Evolutionary conservation across 768 basidiomycete genomes (phyloP).

Genomic region (Kwoniella mangroviensis): DNA sequence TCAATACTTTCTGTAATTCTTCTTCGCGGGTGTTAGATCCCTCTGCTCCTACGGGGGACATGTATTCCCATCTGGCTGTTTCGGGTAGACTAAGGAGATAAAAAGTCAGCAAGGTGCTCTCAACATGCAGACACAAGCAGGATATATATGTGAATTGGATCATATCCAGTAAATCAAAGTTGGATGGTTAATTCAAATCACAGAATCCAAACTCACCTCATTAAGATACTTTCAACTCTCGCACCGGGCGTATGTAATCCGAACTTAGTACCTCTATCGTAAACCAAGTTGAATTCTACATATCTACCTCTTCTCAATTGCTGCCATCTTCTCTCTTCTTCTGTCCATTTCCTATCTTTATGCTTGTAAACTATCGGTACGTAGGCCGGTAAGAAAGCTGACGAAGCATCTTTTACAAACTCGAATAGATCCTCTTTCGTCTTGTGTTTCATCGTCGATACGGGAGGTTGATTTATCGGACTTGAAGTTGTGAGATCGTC

Average conservation of each 20-base stretch:
- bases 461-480: constrained; percentile 61
- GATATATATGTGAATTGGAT: too few species aligned
- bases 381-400: constrained; percentile 87
- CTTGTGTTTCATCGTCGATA: constrained; percentile 16
- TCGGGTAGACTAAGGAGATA: constrained; percentile 65
- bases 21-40: constrained; percentile 69
- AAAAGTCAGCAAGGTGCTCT: neutral
- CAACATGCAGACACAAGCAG: too few species aligned
- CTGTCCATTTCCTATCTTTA: constrained; percentile 60
- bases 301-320: constrained; percentile 86
- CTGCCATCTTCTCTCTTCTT: constrained; percentile 82
- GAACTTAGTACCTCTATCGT: constrained; percentile 86
- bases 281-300: constrained; percentile 90
- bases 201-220: constrained; percentile 63
- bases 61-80: constrained; percentile 88
- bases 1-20: constrained; percentile 67
- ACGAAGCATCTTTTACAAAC: constrained; percentile 72
- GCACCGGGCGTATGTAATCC: constrained; percentile 82
- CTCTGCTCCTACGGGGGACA: constrained; percentile 71
- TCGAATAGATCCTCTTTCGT: constrained; percentile 74
- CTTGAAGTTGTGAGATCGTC: constrained; percentile 76
- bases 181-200: too few species aligned
- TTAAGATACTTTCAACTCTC: constrained; percentile 84
- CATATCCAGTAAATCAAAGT: too few species aligned
- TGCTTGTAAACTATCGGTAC: constrained; percentile 77